Evolutionary conservation across 2,329 filamentous ascomycete genomes (phyloP).

Genomic region (Cladosporium cucumerinum): DNA sequence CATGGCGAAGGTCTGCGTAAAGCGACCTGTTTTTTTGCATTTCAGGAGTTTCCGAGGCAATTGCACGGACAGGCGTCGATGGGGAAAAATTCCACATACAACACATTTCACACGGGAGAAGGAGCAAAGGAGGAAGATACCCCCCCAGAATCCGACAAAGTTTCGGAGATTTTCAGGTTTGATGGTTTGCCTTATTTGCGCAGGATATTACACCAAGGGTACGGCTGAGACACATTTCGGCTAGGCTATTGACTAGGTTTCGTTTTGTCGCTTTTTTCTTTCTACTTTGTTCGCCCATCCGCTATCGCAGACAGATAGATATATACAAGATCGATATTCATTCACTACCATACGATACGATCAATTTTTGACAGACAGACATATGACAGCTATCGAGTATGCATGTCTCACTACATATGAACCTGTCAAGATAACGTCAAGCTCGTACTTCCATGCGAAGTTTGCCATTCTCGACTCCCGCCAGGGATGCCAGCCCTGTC

Average conservation of each 20-base stretch:
- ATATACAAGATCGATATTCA: neutral
- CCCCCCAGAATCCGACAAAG: neutral
- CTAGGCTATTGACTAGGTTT: neutral
- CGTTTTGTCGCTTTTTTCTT: neutral
- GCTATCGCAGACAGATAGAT: neutral
- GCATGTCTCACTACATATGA: neutral
- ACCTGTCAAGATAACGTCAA: neutral
- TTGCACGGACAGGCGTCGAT: neutral
- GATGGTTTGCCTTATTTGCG: neutral
- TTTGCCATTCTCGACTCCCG: neutral
- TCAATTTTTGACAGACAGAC: neutral
- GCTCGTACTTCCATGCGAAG: neutral
- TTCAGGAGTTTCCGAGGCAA: neutral
- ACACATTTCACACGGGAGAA: neutral
- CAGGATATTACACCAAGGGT: neutral
- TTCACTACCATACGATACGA: neutral
- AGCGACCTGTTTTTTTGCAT: neutral
- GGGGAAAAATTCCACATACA: neutral
- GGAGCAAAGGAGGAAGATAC: constrained; percentile 9
- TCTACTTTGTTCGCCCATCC: neutral
- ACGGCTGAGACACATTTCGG: neutral
- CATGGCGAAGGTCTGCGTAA: neutral
- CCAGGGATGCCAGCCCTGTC: constrained; percentile 1
- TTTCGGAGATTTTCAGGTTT: neutral
- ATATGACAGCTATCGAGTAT: neutral